phyloP scores from a whole-genome alignment of 2,329 filamentous ascomycete genomes.

The Phyllosticta citribraziliensis region DNA sequence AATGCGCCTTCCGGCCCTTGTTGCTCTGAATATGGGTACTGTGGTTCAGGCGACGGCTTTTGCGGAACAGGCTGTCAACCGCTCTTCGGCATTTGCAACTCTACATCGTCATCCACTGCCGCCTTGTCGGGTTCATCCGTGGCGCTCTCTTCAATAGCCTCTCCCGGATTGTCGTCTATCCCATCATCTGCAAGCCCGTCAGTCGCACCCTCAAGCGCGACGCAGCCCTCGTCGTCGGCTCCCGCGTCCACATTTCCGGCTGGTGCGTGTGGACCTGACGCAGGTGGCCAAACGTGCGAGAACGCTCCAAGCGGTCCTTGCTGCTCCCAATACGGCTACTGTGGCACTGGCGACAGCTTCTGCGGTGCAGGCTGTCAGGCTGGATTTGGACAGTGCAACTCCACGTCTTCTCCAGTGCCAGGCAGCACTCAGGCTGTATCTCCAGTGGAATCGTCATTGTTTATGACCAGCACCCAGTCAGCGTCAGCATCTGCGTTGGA shows the following conservation, averaged over 20 bases:
- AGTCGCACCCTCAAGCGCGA: not conserved
- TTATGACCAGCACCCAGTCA: no score
- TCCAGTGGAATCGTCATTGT: no score
- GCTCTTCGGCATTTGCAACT: conserved; percentile 3
- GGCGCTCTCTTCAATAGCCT: not conserved
- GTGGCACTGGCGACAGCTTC: conserved; percentile 3
- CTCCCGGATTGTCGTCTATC: not conserved
- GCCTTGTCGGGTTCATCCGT: not conserved
- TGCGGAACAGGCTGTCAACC: conserved; percentile 20
- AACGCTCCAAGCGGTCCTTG: not conserved
- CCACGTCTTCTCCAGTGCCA: no score
- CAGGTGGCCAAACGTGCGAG: not conserved
- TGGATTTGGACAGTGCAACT: conserved; percentile 2
- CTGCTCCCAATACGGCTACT: conserved; percentile 9
- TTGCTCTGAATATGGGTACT: conserved; percentile 3
- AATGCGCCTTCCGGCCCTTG: not conserved
- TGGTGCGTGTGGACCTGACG: not conserved
- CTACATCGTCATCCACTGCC: not conserved
- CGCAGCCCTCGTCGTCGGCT: not conserved
- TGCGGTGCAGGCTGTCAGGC: conserved; percentile 6
- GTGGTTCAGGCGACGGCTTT: conserved; percentile 16
- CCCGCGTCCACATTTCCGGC: not conserved
- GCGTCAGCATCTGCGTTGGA: no score
- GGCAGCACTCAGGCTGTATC: no score
- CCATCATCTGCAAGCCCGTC: not conserved